Conservation (phyloP, 108 stramenopile species). For the Skeletonema grethae region DNA sequence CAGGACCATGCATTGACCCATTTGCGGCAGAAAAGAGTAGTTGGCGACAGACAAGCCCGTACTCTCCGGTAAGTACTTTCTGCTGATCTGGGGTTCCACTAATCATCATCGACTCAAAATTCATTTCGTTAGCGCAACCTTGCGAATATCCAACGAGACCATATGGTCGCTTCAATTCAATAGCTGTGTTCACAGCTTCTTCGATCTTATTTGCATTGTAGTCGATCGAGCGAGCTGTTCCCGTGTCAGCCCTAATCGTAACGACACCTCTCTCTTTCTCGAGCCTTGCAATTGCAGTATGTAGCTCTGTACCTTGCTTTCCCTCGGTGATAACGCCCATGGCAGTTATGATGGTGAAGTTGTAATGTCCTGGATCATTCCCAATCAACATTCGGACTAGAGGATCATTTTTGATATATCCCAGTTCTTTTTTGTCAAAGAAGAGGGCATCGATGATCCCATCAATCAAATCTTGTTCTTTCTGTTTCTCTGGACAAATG, state of each 20-base stretch:
- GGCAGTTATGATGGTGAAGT: slow-evolving; percentile 84
- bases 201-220: slow-evolving; percentile 87
- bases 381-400: slow-evolving; percentile 73
- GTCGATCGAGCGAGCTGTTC: slow-evolving; percentile 81
- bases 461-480: slow-evolving; percentile 78
- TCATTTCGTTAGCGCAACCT: slow-evolving; percentile 85
- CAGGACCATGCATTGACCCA: slow-evolving; percentile 83
- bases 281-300: slow-evolving; percentile 64
- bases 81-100: slow-evolving; percentile 80
- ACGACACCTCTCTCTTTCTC: slow-evolving; percentile 72
- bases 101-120: slow-evolving; percentile 77
- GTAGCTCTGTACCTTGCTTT: slow-evolving; percentile 80
- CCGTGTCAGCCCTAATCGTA: slow-evolving; percentile 82
- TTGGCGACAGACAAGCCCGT: slow-evolving; percentile 78
- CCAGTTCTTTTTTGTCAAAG: slow-evolving; percentile 66
- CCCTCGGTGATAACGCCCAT: slow-evolving; percentile 93
- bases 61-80: slow-evolving; percentile 41
- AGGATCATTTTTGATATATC: slow-evolving; percentile 63
- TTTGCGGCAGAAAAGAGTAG: slow-evolving; percentile 89
- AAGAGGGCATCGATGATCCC: slow-evolving; percentile 86
- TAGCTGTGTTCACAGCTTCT: slow-evolving; percentile 53
- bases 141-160: slow-evolving; percentile 88
- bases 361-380: slow-evolving; percentile 78
- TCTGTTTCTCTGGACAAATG: slow-evolving; percentile 53
- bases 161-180: slow-evolving; percentile 60